Evolutionary conservation across 208 protist genomes (phyloP).

Genomic region (Phytomonas francai): DNA sequence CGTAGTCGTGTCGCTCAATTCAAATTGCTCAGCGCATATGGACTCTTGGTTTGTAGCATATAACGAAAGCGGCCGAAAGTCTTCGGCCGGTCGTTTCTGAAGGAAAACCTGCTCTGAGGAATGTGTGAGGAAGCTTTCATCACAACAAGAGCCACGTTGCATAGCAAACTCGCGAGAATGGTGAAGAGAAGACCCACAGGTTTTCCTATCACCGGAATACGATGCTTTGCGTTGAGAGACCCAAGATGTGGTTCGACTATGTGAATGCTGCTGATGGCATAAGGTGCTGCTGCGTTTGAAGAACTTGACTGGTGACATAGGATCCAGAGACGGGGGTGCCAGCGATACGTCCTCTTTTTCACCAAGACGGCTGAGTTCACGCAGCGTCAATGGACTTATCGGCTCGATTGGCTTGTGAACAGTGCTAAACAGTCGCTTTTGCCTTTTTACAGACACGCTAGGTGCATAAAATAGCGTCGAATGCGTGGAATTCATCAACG

Average conservation of each 20-base stretch:
- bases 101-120: too few relatives aligned
- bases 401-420: constrained; percentile 42
- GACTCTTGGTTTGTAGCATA: too few relatives aligned
- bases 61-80: too few relatives aligned
- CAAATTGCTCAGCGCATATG: too few relatives aligned
- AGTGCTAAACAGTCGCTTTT: constrained; percentile 51
- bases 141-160: too few relatives aligned
- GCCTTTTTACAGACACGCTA: not conserved
- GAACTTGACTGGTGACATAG: constrained; percentile 41
- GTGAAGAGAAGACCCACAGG: not conserved
- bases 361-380: constrained; percentile 24
- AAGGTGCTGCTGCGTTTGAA: constrained; percentile 28
- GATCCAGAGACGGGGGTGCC: constrained; percentile 16
- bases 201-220: not conserved
- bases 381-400: constrained; percentile 37
- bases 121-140: too few relatives aligned
- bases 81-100: too few relatives aligned
- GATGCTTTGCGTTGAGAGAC: not conserved
- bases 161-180: not conserved
- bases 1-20: too few relatives aligned
- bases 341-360: constrained; percentile 15
- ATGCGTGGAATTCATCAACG: not conserved
- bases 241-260: constrained; percentile 4
- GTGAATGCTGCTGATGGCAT: constrained; percentile 10
- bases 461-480: not conserved